phyloP scores from a whole-genome alignment of 2,329 filamentous ascomycete genomes.

The Trichoderma semiorbis region DNA sequence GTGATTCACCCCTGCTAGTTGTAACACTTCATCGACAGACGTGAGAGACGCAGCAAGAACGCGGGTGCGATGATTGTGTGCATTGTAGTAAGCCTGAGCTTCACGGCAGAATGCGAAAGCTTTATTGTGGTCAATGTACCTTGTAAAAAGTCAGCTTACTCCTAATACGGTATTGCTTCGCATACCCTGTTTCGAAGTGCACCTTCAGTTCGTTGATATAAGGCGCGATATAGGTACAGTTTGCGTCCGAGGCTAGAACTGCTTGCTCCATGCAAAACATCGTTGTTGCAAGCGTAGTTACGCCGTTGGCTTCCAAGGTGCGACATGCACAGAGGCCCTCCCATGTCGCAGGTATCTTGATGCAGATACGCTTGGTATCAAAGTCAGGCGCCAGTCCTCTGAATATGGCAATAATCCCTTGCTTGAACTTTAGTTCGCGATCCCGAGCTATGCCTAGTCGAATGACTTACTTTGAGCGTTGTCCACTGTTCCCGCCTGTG shows the following conservation, averaged over 20 bases:
- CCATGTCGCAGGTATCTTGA: constrained; percentile 63
- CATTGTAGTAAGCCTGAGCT: constrained; percentile 51
- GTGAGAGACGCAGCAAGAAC: constrained; percentile 58
- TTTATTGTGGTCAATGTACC: constrained; percentile 47
- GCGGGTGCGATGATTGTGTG: constrained; percentile 40
- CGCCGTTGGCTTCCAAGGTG: constrained; percentile 48
- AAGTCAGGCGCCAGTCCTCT: constrained; percentile 41
- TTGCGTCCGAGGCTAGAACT: constrained; percentile 52
- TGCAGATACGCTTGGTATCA: constrained; percentile 50
- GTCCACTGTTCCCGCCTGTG: constrained; percentile 44
- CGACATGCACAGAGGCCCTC: constrained; percentile 60
- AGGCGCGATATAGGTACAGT: constrained; percentile 61
- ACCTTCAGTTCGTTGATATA: constrained; percentile 65
- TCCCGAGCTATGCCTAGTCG: neutral
- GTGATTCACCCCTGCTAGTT: constrained; percentile 54
- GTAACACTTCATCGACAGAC: constrained; percentile 55
- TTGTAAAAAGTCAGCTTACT: constrained; percentile 29
- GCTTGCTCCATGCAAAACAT: constrained; percentile 62
- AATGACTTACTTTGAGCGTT: constrained; percentile 48
- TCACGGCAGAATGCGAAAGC: constrained; percentile 49
- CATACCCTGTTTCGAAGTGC: constrained; percentile 51
- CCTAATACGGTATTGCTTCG: constrained; percentile 14
- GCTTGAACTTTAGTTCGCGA: neutral
- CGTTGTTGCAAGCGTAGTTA: constrained; percentile 60
- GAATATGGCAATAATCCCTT: constrained; percentile 51